These are phyloP conservation scores for Cutaneotrichosporon sp. DNA, from an alignment of 1,284 basidiomycete genomes.

Conservation along the genomic window DNA sequence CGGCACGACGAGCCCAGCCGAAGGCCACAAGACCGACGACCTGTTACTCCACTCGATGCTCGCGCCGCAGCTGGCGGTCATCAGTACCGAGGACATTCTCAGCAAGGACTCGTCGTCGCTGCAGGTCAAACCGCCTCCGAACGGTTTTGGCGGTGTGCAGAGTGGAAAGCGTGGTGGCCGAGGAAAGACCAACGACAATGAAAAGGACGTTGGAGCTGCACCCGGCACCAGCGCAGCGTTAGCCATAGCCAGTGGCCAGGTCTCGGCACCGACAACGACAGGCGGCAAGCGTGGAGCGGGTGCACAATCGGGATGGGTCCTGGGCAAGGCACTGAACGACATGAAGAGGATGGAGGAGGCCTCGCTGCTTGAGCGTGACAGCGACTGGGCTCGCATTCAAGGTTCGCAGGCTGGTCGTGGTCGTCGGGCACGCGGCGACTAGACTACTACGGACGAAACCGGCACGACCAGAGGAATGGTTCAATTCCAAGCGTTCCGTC, in stretches of 20 bases:
- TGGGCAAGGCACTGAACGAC: slow-evolving; percentile 46
- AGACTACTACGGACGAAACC: too few species aligned
- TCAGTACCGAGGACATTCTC: slow-evolving; percentile 44
- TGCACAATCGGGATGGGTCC: slow-evolving; percentile 35
- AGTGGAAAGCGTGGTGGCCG: slow-evolving; percentile 36
- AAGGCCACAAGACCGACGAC: slow-evolving; percentile 31
- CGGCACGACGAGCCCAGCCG: slow-evolving; percentile 10
- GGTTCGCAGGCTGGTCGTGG: slow-evolving; percentile 31
- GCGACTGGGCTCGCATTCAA: slow-evolving; percentile 47
- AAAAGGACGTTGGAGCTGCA: slow-evolving; percentile 28
- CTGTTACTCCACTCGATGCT: slow-evolving; percentile 37
- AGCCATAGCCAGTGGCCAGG: slow-evolving; percentile 34
- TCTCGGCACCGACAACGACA: slow-evolving; percentile 16
- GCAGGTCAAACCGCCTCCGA: slow-evolving; percentile 34
- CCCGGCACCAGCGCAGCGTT: slow-evolving; percentile 37
- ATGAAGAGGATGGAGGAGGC: slow-evolving; percentile 45
- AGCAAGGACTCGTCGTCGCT: slow-evolving; percentile 39
- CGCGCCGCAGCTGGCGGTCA: slow-evolving; percentile 36
- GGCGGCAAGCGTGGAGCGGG: slow-evolving; percentile 31
- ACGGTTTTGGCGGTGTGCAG: slow-evolving; percentile 23
- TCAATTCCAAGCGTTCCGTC: too few species aligned
- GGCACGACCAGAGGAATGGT: too few species aligned
- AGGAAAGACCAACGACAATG: slow-evolving; percentile 28
- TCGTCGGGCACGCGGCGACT: slow-evolving; percentile 37
- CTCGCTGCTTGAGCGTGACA: slow-evolving; percentile 42